Evolutionary conservation across 306 rosid species (phyloP), one percentile per base, ranked within the genome.

Genomic region (Fagus crenata): DNA sequence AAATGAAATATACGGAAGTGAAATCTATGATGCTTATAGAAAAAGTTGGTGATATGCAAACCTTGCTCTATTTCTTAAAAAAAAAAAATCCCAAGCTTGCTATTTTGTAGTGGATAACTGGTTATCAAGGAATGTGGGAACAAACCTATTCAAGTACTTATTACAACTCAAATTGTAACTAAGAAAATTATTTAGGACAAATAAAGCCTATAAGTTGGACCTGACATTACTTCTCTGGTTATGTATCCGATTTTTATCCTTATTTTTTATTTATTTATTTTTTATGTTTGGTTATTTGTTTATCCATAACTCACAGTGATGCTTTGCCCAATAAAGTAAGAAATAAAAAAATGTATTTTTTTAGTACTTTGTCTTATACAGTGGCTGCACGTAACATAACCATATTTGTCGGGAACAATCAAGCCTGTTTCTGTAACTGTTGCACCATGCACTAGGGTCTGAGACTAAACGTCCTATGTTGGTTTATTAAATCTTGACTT

Each of bases 401-500:
- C 33, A 4, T 56, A 22, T 56, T 22, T 56, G 4, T 56, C 4
- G 14, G 51, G 51, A 46, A 46, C 33, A 22, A 18, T 17, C 36
- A 7, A 22, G 36, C 4, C 64, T 56, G 22, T 56, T 22, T 18
- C 64, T 22, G 11, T 56, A 56, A 56, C 4, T 5, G 64, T 56
- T 17, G 32, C 11, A 56, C 36, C 33, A 22, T 56, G 33, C 0
- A 0, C 12, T 22, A 22, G 5, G 64, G 36, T 8, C 64, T 1
- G 32, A 22, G 33, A 22, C 33, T n/a, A 56, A 56, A 8, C 4
- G 36, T 7, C 35, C 11, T 6, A 56, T 33, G 33, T 7, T 22
- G 64, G 64, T 56, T 46, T 56, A 22, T 56, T 56, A 33, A 56
- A 56, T 58, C 33, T 56, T 56, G 64, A 56, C 32, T 22, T 56